phyloP scores from a whole-genome alignment of 176 grass and related monocot species.

The Carex myosuroides region DNA sequence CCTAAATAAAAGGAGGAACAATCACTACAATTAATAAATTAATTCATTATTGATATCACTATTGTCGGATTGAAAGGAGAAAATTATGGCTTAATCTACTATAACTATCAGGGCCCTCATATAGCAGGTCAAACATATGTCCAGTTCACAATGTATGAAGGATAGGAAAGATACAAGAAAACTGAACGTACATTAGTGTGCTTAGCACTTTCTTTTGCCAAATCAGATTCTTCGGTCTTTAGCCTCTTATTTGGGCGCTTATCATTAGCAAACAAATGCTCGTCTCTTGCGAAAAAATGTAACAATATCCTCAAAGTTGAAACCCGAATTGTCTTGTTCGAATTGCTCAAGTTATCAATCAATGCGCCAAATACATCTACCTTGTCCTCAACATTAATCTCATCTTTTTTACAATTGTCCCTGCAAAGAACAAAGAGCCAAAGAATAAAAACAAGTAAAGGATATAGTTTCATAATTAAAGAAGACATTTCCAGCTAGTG shows the following conservation, averaged over 20 bases:
- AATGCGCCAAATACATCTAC: slow-evolving; percentile 38
- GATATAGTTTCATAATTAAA: neutral
- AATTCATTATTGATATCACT: neutral
- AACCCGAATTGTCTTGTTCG: slow-evolving; percentile 60
- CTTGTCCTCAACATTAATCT: slow-evolving; percentile 44
- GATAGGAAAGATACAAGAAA: neutral
- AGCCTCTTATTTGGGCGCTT: slow-evolving; percentile 55
- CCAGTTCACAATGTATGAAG: neutral
- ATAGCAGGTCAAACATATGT: neutral
- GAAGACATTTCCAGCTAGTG: neutral
- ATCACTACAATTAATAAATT: neutral
- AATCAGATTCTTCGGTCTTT: slow-evolving; percentile 53
- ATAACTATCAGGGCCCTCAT: neutral
- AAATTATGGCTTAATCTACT: neutral
- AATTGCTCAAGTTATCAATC: slow-evolving; percentile 58
- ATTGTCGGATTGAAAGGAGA: neutral
- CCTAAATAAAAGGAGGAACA: slow-evolving; percentile 35
- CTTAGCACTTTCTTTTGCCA: slow-evolving; percentile 36
- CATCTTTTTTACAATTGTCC: slow-evolving; percentile 18
- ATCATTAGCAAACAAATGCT: slow-evolving; percentile 36
- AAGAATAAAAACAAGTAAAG: neutral
- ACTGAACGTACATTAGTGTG: slow-evolving; percentile 53
- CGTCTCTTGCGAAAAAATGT: slow-evolving; percentile 44
- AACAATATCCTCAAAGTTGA: slow-evolving; percentile 80
- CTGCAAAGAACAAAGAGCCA: slow-evolving; percentile 7